Conservation (phyloP, 768 basidiomycete species). For the Crucibulum laeve region DNA sequence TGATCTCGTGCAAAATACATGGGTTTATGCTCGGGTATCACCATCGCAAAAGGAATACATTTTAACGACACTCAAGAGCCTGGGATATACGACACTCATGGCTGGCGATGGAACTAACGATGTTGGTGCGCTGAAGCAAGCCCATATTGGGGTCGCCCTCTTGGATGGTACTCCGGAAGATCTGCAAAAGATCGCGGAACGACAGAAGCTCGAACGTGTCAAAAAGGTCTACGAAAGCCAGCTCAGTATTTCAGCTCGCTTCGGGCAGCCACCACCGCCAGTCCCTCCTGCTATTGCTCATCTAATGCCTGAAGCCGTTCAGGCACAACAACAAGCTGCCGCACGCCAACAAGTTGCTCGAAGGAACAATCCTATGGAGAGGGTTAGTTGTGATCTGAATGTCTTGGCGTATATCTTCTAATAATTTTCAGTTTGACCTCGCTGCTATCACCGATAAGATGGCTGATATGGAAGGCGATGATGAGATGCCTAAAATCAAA, state of each 20-base stretch:
- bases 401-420: constrained; percentile 1
- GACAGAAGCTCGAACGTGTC: constrained; percentile 82
- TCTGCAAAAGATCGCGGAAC: constrained; percentile 89
- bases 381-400: constrained; percentile 38
- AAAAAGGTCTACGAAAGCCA: constrained; percentile 99
- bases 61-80: constrained; percentile 80
- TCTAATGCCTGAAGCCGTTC: constrained; percentile 85
- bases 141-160: constrained; percentile 92
- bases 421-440: constrained; percentile 25
- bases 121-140: constrained; percentile 97
- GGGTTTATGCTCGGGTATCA: constrained; percentile 98
- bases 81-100: constrained; percentile 95
- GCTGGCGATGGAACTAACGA: constrained; percentile 99
- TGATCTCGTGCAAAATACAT: constrained; percentile 87
- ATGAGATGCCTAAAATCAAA: constrained; percentile 96
- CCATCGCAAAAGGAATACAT: constrained; percentile 95
- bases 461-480: constrained; percentile 91
- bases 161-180: constrained; percentile 91
- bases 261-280: constrained; percentile 91
- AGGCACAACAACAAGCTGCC: constrained; percentile 79
- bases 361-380: constrained; percentile 86
- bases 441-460: constrained; percentile 32
- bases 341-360: constrained; percentile 61
- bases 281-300: constrained; percentile 87
- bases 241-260: constrained; percentile 82